Conservation (phyloP, 1,139 yeast genomes). For the Geotrichum histeridarum region DNA sequence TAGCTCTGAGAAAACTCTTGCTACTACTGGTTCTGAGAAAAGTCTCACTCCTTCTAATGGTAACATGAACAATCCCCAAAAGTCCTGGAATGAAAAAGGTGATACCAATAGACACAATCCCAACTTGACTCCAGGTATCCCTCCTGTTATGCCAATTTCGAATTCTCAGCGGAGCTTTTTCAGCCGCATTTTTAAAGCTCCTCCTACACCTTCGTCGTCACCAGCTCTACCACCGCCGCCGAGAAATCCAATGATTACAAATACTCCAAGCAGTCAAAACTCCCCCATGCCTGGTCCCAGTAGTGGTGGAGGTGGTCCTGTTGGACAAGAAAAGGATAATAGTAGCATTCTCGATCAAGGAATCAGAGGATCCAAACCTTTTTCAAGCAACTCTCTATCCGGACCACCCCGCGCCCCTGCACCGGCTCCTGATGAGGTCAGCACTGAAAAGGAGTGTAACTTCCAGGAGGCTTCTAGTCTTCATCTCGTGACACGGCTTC, state of each 20-base stretch:
- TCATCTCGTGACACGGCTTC: constrained; percentile 2
- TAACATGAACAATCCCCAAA: background rate
- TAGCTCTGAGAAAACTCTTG: too few species aligned
- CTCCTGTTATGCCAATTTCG: background rate
- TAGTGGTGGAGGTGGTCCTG: background rate
- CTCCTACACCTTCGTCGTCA: background rate
- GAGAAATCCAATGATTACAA: background rate
- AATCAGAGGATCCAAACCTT: constrained; percentile 17
- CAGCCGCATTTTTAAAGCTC: constrained; percentile 10
- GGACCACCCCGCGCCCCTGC: constrained; percentile 10
- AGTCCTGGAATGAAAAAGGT: background rate
- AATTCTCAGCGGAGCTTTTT: constrained; percentile 10
- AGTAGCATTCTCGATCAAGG: constrained; percentile 15
- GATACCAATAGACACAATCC: background rate
- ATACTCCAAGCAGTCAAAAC: background rate
- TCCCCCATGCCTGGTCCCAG: background rate
- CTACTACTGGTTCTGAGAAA: background rate
- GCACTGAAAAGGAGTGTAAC: constrained; percentile 12
- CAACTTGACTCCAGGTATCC: background rate
- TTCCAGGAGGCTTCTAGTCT: constrained; percentile 4
- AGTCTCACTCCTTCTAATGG: background rate
- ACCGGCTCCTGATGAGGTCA: background rate
- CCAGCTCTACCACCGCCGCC: too few species aligned
- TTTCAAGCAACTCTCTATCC: background rate
- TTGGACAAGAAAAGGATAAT: constrained; percentile 3